phyloP scores from a whole-genome alignment of 2,329 filamentous ascomycete genomes.

The Pyrenophora tritici-repentis region DNA sequence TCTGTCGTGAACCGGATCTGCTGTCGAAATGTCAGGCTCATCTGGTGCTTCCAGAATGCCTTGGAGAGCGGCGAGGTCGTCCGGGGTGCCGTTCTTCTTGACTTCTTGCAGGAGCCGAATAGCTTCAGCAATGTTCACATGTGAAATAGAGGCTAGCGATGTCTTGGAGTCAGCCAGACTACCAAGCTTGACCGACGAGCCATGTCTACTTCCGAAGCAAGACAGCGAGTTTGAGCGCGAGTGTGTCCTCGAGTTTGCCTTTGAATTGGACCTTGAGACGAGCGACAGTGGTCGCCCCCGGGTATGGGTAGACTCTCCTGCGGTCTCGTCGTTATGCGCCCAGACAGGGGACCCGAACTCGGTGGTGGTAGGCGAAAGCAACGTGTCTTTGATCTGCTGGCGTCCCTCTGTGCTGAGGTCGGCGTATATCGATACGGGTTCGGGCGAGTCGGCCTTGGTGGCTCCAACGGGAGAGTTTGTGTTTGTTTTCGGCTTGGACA shows the following conservation, averaged over 20 bases:
- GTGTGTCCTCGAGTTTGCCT: slow-evolving; percentile 18
- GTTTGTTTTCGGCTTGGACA: slow-evolving; percentile 46
- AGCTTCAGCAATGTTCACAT: slow-evolving; percentile 52
- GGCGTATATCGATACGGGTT: slow-evolving; percentile 30
- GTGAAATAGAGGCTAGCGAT: slow-evolving; percentile 39
- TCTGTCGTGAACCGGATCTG: slow-evolving; percentile 27
- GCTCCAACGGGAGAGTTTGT: slow-evolving; percentile 33
- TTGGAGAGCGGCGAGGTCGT: slow-evolving; percentile 53
- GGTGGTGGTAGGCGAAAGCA: slow-evolving; percentile 35
- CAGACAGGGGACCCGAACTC: slow-evolving; percentile 25
- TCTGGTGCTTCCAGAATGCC: slow-evolving; percentile 35
- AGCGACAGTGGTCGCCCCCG: slow-evolving; percentile 32
- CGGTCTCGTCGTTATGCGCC: slow-evolving; percentile 25
- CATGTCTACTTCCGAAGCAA: slow-evolving; percentile 28
- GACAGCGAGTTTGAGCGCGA: slow-evolving; percentile 35
- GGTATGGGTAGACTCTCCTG: slow-evolving; percentile 28
- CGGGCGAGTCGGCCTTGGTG: slow-evolving; percentile 27
- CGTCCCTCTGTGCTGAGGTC: slow-evolving; percentile 35
- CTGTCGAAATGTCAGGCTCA: slow-evolving; percentile 7
- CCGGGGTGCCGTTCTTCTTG: slow-evolving; percentile 54
- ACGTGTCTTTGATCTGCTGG: slow-evolving; percentile 36
- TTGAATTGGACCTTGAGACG: slow-evolving; percentile 37
- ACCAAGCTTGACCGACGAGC: slow-evolving; percentile 30
- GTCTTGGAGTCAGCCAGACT: slow-evolving; percentile 34
- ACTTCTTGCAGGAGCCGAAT: slow-evolving; percentile 54